Percentiles rank a stretch among this genome's conserved stretches.
These are phyloP conservation scores for Penicillium aurantiogriseum DNA, from an alignment of 2,329 filamentous ascomycete species.

Conservation along the genomic window DNA sequence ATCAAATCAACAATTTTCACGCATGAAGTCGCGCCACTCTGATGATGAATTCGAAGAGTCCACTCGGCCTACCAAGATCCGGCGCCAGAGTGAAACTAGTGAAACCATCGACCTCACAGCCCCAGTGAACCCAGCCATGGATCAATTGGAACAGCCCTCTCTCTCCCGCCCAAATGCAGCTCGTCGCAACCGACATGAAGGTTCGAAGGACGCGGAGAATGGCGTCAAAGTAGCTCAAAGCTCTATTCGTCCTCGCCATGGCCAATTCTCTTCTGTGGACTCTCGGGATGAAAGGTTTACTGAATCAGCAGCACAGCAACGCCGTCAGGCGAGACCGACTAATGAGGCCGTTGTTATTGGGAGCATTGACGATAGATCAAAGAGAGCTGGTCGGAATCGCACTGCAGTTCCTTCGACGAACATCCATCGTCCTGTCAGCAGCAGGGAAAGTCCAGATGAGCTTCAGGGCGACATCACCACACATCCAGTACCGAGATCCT, in stretches of 20 bases:
- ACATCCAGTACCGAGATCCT: constrained; percentile 14
- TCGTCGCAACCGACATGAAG: constrained; percentile 9
- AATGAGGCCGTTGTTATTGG: neutral
- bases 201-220: constrained; percentile 26
- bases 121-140: neutral
- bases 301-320: constrained; percentile 23
- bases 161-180: neutral
- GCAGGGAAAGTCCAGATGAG: constrained; percentile 42
- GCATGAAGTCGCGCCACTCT: constrained; percentile 2
- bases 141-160: neutral
- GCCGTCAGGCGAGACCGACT: constrained; percentile 15
- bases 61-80: constrained; percentile 31
- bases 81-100: constrained; percentile 22
- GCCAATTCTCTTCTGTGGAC: constrained; percentile 8
- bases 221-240: constrained; percentile 7
- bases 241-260: neutral
- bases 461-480: constrained; percentile 40
- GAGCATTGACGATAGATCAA: neutral
- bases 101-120: constrained; percentile 3
- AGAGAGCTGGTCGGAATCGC: neutral
- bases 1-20: constrained; percentile 6
- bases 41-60: constrained; percentile 20
- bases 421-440: constrained; percentile 7
- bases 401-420: constrained; percentile 2
- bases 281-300: constrained; percentile 28